Evolutionary conservation across 1,284 basidiomycete genomes (phyloP).

Genomic region (Boletus sp.): DNA sequence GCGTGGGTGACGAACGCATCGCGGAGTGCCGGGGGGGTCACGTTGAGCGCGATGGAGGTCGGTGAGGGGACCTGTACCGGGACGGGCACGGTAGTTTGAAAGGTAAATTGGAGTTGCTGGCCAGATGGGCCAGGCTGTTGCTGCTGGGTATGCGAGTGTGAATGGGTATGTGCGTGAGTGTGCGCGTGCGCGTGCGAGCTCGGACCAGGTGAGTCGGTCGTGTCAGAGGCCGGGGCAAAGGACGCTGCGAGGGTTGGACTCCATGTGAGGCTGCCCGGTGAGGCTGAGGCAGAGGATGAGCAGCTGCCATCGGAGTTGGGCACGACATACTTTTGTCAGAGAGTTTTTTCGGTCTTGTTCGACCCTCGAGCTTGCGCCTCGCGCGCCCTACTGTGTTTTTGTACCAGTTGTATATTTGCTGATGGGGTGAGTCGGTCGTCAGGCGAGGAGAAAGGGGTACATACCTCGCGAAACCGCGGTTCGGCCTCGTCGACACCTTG

Average conservation of each 20-base stretch:
- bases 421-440: slow-evolving; percentile 10
- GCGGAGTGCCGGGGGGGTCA: slow-evolving; percentile 46
- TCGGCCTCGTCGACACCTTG: slow-evolving; percentile 56
- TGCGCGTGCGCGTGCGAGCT: slow-evolving; percentile 12
- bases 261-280: slow-evolving; percentile 33
- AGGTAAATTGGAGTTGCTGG: slow-evolving; percentile 44
- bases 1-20: slow-evolving; percentile 51
- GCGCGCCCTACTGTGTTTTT: slow-evolving; percentile 65
- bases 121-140: slow-evolving; percentile 31
- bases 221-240: slow-evolving; percentile 20
- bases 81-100: slow-evolving; percentile 30
- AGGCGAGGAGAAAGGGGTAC: not conserved
- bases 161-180: slow-evolving; percentile 13
- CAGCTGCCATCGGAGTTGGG: not conserved
- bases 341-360: slow-evolving; percentile 49
- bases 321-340: slow-evolving; percentile 47
- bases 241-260: slow-evolving; percentile 38
- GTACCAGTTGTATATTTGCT: slow-evolving; percentile 74
- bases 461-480: slow-evolving; percentile 58
- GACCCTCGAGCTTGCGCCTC: slow-evolving; percentile 55
- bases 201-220: slow-evolving; percentile 19
- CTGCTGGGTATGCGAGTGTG: slow-evolving; percentile 36
- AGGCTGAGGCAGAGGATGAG: slow-evolving; percentile 10
- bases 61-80: slow-evolving; percentile 27
- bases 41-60: slow-evolving; percentile 37